Conservation (phyloP, 768 basidiomycete genomes). For the Sutorius australiensis region DNA sequence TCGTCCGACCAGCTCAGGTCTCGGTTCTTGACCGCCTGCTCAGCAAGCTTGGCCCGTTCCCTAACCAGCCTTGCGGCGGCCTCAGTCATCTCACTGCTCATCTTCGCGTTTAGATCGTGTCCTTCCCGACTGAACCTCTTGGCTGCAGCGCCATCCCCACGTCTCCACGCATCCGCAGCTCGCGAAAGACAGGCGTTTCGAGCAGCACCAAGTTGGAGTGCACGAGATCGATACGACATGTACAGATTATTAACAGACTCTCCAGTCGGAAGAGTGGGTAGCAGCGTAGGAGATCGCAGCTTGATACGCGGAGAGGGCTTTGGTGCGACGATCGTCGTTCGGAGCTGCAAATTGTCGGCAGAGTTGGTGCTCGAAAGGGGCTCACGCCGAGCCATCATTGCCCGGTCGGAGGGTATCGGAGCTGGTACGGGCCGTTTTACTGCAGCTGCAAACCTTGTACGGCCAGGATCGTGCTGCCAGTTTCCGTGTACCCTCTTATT, state of each 20-base stretch:
- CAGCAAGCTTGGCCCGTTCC: slow-evolving; percentile 72
- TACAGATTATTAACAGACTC: slow-evolving; percentile 76
- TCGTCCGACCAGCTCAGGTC: slow-evolving; percentile 83
- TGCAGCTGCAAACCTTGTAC: slow-evolving; percentile 87
- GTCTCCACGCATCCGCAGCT: slow-evolving; percentile 93
- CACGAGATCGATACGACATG: slow-evolving; percentile 83
- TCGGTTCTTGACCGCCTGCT: slow-evolving; percentile 68
- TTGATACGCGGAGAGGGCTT: slow-evolving; percentile 82
- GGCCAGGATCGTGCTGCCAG: slow-evolving; percentile 68
- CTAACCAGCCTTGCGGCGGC: slow-evolving; percentile 84
- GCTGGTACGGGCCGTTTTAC: slow-evolving; percentile 63
- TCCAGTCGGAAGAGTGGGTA: slow-evolving; percentile 89
- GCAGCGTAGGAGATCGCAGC: slow-evolving; percentile 72
- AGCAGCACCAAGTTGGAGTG: slow-evolving; percentile 88
- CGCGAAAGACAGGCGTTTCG: slow-evolving; percentile 92
- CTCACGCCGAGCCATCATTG: slow-evolving; percentile 51
- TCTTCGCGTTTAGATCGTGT: slow-evolving; percentile 88
- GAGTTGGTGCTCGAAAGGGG: slow-evolving; percentile 47
- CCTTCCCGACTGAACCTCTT: slow-evolving; percentile 94
- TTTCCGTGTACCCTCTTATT: slow-evolving; percentile 42
- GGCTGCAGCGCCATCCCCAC: slow-evolving; percentile 93
- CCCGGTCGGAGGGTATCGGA: slow-evolving; percentile 33
- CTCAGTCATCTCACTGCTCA: slow-evolving; percentile 79
- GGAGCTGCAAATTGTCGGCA: slow-evolving; percentile 60
- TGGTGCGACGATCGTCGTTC: slow-evolving; percentile 70